Percentiles rank a stretch among this genome's conserved stretches.
These are phyloP conservation scores for Sphaerulina musiva DNA, from an alignment of 2,329 filamentous ascomycete species.

Conservation along the genomic window DNA sequence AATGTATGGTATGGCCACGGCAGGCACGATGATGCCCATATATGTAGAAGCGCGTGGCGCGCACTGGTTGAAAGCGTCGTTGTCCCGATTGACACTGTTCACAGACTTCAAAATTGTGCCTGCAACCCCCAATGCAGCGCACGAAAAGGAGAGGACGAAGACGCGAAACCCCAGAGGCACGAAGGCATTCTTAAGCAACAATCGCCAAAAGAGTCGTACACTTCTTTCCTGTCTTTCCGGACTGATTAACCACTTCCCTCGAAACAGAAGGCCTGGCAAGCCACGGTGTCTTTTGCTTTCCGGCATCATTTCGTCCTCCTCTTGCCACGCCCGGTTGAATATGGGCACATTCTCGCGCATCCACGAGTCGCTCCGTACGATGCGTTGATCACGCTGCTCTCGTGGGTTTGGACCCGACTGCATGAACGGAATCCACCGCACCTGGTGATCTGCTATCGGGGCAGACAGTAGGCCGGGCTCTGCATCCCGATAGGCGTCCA, in stretches of 20 bases:
- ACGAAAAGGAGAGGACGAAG: conserved; percentile 74
- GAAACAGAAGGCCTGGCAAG: conserved; percentile 33
- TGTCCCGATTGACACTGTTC: conserved; percentile 35
- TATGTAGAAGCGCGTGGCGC: conserved; percentile 58
- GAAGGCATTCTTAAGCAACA: conserved; percentile 71
- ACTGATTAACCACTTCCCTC: conserved; percentile 40
- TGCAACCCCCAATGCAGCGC: conserved; percentile 72
- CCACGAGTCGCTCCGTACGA: conserved; percentile 41
- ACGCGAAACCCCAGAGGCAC: conserved; percentile 79
- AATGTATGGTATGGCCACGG: conserved; percentile 81
- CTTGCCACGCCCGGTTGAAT: conserved; percentile 47
- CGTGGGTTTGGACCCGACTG: conserved; percentile 33
- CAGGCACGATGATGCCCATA: conserved; percentile 84
- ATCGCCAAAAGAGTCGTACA: conserved; percentile 40
- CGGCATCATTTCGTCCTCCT: conserved; percentile 43
- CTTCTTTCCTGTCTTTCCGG: conserved; percentile 33
- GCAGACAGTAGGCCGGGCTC: conserved; percentile 32
- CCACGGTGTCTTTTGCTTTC: conserved; percentile 37
- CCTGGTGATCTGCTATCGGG: conserved; percentile 31
- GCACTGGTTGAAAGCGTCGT: conserved; percentile 33
- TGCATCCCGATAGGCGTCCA: conserved; percentile 32
- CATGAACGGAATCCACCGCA: conserved; percentile 35
- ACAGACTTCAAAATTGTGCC: conserved; percentile 59
- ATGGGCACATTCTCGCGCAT: conserved; percentile 46
- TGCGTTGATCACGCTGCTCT: conserved; percentile 27